Evolutionary conservation across 352 stramenopile genomes (phyloP).

Genomic region (Globisporangium okanoganense): DNA sequence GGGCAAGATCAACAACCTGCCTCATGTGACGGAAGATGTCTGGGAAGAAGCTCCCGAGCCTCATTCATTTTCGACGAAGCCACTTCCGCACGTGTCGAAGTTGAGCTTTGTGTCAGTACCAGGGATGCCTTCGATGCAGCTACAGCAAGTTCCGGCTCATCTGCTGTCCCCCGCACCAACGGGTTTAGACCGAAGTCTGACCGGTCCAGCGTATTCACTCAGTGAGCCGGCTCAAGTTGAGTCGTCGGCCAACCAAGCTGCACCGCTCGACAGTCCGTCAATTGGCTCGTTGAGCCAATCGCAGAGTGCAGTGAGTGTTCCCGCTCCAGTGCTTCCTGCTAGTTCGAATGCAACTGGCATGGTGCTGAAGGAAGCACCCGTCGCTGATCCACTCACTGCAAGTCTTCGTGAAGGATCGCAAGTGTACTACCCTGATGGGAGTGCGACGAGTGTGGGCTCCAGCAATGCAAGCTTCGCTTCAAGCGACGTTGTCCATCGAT

Average conservation of each 20-base stretch:
- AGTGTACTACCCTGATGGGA: conserved; percentile 7
- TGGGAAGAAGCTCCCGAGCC: conserved; percentile 87
- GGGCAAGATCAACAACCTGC: conserved; percentile 83
- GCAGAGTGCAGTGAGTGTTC: background rate
- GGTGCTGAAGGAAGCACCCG: background rate
- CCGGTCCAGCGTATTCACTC: conserved; percentile 10
- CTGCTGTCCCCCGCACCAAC: conserved; percentile 12
- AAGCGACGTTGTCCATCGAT: conserved; percentile 31
- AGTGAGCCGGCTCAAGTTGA: conserved; percentile 14
- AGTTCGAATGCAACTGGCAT: conserved; percentile 4
- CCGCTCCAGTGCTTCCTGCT: background rate
- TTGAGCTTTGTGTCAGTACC: conserved; percentile 55
- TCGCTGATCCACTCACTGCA: background rate
- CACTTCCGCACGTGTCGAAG: conserved; percentile 77
- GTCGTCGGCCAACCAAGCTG: background rate
- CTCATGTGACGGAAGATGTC: conserved; percentile 69
- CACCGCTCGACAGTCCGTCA: background rate
- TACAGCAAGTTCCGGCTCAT: conserved; percentile 13
- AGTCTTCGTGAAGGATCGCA: conserved; percentile 1
- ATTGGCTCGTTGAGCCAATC: background rate
- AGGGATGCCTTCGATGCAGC: conserved; percentile 9
- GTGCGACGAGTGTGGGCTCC: conserved; percentile 14
- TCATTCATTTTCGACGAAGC: conserved; percentile 74
- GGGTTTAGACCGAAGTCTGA: background rate
- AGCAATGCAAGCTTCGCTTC: conserved; percentile 23